Evolutionary conservation across 129 eudicot species (phyloP).

Genomic region (Pittosporum tobira): DNA sequence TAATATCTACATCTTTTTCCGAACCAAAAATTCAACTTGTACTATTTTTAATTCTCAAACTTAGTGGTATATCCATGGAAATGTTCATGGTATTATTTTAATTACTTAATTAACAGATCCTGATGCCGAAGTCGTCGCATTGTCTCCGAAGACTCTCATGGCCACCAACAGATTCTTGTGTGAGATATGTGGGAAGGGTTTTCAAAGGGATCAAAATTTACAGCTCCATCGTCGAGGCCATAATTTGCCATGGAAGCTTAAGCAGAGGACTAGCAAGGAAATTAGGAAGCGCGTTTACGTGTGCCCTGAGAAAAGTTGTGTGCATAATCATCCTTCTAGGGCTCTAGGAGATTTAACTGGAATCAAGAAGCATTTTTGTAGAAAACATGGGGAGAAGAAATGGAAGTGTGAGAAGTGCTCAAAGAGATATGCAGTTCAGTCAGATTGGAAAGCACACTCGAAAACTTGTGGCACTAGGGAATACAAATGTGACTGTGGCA

Average conservation of each 20-base stretch:
- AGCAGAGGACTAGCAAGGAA: constrained; percentile 84
- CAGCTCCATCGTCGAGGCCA: constrained; percentile 94
- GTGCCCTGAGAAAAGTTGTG: constrained; percentile 88
- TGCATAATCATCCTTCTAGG: constrained; percentile 84
- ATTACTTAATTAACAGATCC: constrained; percentile 59
- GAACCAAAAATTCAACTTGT: too few species aligned
- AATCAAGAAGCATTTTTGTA: constrained; percentile 80
- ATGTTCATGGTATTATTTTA: too few species aligned
- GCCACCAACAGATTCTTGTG: constrained; percentile 93
- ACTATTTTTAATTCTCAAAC: background rate
- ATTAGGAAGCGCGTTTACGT: constrained; percentile 78
- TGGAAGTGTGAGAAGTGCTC: constrained; percentile 97
- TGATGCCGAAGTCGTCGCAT: constrained; percentile 84
- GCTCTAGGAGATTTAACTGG: constrained; percentile 97
- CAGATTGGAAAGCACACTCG: constrained; percentile 96
- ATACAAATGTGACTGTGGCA: constrained; percentile 89
- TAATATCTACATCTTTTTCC: too few species aligned
- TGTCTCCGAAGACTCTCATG: constrained; percentile 94
- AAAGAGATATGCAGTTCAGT: constrained; percentile 85
- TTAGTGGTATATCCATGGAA: background rate
- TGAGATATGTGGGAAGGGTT: constrained; percentile 95
- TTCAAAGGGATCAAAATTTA: constrained; percentile 90
- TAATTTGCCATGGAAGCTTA: constrained; percentile 92
- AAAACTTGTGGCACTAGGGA: constrained; percentile 95
- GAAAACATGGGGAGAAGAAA: constrained; percentile 94